phyloP scores from a whole-genome alignment of 164 flowering plant species.

The Santalum album region DNA sequence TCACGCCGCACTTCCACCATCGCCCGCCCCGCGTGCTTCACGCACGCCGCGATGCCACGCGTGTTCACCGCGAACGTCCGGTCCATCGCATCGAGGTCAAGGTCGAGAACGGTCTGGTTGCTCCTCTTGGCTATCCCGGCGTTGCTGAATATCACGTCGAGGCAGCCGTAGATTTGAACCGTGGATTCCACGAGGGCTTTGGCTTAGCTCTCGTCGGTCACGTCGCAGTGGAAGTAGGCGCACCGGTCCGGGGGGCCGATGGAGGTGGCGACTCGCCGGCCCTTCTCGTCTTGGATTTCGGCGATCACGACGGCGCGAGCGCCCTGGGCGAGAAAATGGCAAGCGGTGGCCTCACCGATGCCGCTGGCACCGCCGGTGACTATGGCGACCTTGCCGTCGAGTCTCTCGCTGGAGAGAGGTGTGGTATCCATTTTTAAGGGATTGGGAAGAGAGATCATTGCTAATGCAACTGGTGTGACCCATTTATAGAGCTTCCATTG shows the following conservation, averaged over 20 bases:
- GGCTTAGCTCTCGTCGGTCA: background rate
- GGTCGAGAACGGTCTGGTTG: background rate
- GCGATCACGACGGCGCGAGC: background rate
- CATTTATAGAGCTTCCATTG: too few species aligned
- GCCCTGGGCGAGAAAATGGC: background rate
- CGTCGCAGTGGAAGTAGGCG: constrained; percentile 3
- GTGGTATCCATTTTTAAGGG: too few species aligned
- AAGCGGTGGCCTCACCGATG: background rate
- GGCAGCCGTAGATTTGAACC: background rate
- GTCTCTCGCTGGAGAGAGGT: too few species aligned
- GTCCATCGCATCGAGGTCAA: background rate
- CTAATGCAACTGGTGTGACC: too few species aligned
- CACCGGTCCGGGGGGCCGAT: background rate
- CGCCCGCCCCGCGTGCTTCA: too few species aligned
- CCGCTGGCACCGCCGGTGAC: constrained; percentile 4
- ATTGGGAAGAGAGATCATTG: too few species aligned
- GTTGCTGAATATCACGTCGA: background rate
- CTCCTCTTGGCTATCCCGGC: background rate
- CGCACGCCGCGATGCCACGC: background rate
- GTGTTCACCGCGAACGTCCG: background rate
- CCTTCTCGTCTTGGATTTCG: background rate
- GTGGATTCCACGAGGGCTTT: background rate
- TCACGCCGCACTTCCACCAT: too few species aligned
- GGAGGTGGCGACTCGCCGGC: background rate
- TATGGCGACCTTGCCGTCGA: background rate